Evolutionary conservation across 2,329 filamentous ascomycete species (phyloP), one percentile per base, ranked within the genome.

Genomic region (Metarhizium sp.): DNA sequence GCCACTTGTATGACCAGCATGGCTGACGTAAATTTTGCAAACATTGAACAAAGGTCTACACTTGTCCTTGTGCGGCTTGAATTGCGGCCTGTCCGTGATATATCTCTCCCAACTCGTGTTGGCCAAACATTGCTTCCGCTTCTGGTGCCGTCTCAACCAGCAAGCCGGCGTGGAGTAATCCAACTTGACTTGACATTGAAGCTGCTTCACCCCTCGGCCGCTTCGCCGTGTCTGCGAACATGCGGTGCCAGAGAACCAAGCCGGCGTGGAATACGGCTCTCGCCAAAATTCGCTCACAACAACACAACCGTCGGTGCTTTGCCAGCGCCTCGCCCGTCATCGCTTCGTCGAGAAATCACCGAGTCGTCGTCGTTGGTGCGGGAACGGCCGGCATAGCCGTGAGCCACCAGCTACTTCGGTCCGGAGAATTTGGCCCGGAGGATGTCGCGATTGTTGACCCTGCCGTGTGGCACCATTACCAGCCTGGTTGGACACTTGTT

Each of bases 401-500:
- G 63, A 82, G 82, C 62, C 84, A 88, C 63, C 86, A 89, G 70
- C 78, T 90, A 3, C 76, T 87, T 3, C 76, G 76, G 2, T 73
- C 75, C 0, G 82, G 81, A 47, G 75, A 75, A 30, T 86, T 86
- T 62, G 59, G 67, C 0, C 70, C 75, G 47, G 73, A 82, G 36
- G 84, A 87, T 57, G 85, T 87, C 58, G 84, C 84, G 32, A 62
- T 87, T 30, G 70, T 87, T 47, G 84, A 87, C 59, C 84, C 84
- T 0, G 76, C 84, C 1, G 65, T 70, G 59, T 84, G 76, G 74
- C 84, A 87, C 64, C 76, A 87, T 69, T 87, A 86, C 65, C 84
- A 87, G 66, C 82, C 84, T 1, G 84, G 84, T 54, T 87, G 84
- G 84, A 87, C 85, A 2, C 73, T 87, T 1, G 84, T 87, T 2